Conservation (phyloP, 202 grass and related monocot genomes). For the Dendrocalamus latiflorus region DNA sequence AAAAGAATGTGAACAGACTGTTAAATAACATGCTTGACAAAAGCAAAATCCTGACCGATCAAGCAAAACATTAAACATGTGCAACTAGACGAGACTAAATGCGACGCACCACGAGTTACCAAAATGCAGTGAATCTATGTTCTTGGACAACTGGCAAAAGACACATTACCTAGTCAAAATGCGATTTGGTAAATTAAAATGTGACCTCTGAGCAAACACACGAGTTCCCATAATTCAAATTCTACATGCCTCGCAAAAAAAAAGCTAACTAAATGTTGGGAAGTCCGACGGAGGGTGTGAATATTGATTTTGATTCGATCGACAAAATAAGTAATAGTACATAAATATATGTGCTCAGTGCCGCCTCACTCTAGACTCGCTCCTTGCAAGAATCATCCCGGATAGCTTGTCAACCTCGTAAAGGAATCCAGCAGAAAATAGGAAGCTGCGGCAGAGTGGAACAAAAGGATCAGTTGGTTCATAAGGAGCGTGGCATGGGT, state of each 20-base stretch:
- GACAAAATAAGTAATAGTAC: conserved; percentile 20
- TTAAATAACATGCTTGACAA: neutral
- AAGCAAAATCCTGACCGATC: neutral
- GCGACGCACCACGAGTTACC: neutral
- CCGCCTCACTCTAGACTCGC: conserved; percentile 62
- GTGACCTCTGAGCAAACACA: neutral
- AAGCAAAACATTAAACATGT: neutral
- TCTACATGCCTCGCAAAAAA: neutral
- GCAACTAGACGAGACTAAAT: neutral
- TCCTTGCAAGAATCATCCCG: conserved; percentile 62
- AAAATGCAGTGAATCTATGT: neutral
- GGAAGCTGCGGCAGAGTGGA: conserved; percentile 49
- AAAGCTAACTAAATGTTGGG: neutral
- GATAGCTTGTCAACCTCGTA: conserved; percentile 85
- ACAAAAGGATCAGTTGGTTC: neutral
- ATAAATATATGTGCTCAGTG: conserved; percentile 34
- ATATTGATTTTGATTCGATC: conserved; percentile 10
- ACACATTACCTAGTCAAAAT: neutral
- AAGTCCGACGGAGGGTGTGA: neutral
- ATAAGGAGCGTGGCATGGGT: neutral
- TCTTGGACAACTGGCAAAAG: neutral
- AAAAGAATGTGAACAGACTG: neutral
- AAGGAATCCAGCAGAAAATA: conserved; percentile 69
- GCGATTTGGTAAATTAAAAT: neutral
- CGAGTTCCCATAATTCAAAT: neutral